Percentiles rank a stretch among this genome's conserved stretches.
Conservation (phyloP, 495 filamentous ascomycete genomes). For the Pyronema domesticum region DNA sequence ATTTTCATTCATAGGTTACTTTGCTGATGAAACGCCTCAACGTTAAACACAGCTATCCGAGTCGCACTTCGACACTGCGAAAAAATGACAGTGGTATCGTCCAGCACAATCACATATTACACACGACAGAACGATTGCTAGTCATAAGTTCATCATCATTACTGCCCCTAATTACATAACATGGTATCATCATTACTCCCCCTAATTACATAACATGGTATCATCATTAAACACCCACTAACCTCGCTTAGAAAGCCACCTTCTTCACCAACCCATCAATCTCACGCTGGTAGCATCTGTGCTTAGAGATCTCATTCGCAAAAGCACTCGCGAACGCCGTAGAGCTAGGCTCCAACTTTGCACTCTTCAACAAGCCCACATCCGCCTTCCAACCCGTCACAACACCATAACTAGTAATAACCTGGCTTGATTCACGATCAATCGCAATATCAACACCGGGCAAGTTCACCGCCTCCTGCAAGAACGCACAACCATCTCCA, state of each 20-base stretch:
- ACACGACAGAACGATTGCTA: too few relatives aligned
- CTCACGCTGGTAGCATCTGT: constrained; percentile 24
- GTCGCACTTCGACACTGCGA: too few relatives aligned
- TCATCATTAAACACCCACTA: too few relatives aligned
- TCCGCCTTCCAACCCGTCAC: constrained; percentile 39
- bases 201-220: too few relatives aligned
- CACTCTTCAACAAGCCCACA: constrained; percentile 35
- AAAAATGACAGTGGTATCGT: too few relatives aligned
- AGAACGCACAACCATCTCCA: constrained; percentile 51
- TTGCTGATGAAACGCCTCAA: too few relatives aligned
- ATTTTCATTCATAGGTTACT: too few relatives aligned
- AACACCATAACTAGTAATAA: constrained; percentile 50
- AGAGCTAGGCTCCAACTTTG: constrained; percentile 43
- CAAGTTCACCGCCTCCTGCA: constrained; percentile 18
- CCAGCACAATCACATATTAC: too few relatives aligned
- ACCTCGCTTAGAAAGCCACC: constrained; percentile 17
- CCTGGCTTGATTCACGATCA: constrained; percentile 28
- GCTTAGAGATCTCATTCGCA: constrained; percentile 17
- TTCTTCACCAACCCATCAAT: constrained; percentile 17
- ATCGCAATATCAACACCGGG: constrained; percentile 17
- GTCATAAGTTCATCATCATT: too few relatives aligned
- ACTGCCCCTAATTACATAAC: too few relatives aligned
- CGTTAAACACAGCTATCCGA: too few relatives aligned
- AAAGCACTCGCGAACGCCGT: constrained; percentile 15
- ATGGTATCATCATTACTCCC: too few relatives aligned